Evolutionary conservation across 1,284 basidiomycete genomes (phyloP), one percentile per base, ranked within the genome.

Genomic region (Leccinum subrobustum): DNA sequence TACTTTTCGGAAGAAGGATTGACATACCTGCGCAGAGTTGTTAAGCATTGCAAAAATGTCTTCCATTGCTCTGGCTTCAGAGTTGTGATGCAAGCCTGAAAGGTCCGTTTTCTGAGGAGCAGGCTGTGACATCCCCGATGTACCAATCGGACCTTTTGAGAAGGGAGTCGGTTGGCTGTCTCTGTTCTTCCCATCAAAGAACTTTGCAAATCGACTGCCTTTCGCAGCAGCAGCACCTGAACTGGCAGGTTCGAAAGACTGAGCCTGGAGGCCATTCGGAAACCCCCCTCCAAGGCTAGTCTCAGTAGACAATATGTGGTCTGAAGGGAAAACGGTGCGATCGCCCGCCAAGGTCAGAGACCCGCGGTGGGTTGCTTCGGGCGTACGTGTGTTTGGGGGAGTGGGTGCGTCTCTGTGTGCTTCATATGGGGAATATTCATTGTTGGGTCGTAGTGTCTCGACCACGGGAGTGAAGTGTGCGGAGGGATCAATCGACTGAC

Each of bases 141-240:
- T 73, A 52, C 74, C 74, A 6, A 74, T 74, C 47, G 77, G 74
- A 39, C 72, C 69, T 64, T 85, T 84, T 20, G 73, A 67, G n/a
- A 73, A 65, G 33, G 70, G 63, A 54, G 72, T 58, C 29, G 68
- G 61, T 33, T 71, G 66, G 50, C 63, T 63, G 6, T 89, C 87
- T 64, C 83, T 82, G 35, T 74, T 71, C 73, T 89, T 91, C n/a
- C 80, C 80, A 65, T 92, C 91, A 63, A 91, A 92, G 71, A 91
- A 91, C 70, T 91, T 92, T 33, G 89, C 90, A 71, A 92, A 89
- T 29, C 90, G 85, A 70, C 90, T 92, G 33, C 89, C 89, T 72
- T 86, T 90, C 33, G 78, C 79, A 39, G 78, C 73, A 16, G 81
- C 78, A 68, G 82, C 77, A 18, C 78, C 78, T 39, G 75, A 74